Conservation (phyloP, 78 protist genomes). For the Emiliania huxleyi region DNA sequence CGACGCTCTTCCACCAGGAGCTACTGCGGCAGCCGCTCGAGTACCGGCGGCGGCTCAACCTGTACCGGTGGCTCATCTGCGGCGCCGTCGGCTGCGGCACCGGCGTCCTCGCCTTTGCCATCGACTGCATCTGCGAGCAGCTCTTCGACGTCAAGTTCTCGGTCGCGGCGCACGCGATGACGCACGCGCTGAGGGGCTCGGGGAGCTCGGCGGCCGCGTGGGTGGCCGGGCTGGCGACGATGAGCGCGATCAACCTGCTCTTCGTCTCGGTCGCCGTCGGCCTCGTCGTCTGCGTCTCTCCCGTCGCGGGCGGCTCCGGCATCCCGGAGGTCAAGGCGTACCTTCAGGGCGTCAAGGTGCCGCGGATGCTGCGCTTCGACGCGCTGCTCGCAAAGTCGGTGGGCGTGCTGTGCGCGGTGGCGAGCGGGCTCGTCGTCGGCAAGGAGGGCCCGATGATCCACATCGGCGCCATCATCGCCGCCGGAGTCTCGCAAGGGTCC, state of each 20-base stretch:
- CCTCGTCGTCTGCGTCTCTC: constrained; percentile 18
- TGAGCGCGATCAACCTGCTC: background rate
- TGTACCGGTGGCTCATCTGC: background rate
- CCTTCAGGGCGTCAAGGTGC: constrained; percentile 46
- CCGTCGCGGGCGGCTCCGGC: constrained; percentile 75
- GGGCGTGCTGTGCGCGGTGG: constrained; percentile 68
- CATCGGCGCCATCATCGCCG: constrained; percentile 76
- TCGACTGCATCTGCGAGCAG: background rate
- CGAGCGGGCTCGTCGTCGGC: constrained; percentile 58
- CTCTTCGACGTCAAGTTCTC: background rate
- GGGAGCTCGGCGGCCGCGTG: background rate
- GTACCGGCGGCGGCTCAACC: background rate
- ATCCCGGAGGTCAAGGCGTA: constrained; percentile 81
- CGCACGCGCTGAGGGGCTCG: background rate
- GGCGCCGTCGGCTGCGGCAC: background rate
- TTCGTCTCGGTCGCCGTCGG: background rate
- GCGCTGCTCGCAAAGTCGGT: constrained; percentile 66
- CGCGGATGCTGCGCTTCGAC: constrained; percentile 13
- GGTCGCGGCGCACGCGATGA: background rate
- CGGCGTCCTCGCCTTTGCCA: background rate
- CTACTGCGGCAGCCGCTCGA: background rate
- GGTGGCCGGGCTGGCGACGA: background rate
- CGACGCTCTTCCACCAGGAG: background rate
- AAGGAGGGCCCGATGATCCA: constrained; percentile 90
- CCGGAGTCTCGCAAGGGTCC: constrained; percentile 80